Base-by-base conservation (phyloP, 2,329 filamentous ascomycete genomes). In the Aurifilum marmelostoma region DNA sequence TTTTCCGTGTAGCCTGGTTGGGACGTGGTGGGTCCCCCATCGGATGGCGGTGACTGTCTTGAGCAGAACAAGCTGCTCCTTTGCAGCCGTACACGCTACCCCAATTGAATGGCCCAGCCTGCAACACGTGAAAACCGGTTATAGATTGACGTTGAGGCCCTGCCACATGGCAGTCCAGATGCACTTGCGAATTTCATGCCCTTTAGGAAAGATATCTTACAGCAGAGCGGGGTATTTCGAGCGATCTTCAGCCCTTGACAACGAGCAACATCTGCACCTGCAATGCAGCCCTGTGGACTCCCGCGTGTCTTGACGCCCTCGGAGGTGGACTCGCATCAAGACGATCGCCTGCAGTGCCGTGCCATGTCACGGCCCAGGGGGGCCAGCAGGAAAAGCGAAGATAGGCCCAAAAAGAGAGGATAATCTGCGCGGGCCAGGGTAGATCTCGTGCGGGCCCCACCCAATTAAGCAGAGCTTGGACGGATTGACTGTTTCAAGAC, bases 401-500 rank as follows among this genome's bases (percentile, higher is more conserved):
- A 32, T n/a, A 61, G 54, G 65, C 56, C 65, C 12, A 56, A 16
- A 8, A 29, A 63, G 60, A 24, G 37, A 56, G 18, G 50, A 27
- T 18, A 52, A 47, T 54, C n/a, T 56, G 52, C 24, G 43, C 52
- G 62, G 34, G 54, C 34, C 43, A 54, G 24, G 27, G 24, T 8
- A 54, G 24, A 58, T 59, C 60, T 68, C 34, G 60, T 68, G 66
- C 66, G 21, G 29, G 54, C 66, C 56, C 68, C 68, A 68, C 68
- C 52, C 14, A 66, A 65, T 54, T 54, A 56, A 65, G 67, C 68
- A 70, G 43, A 68, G 41, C 64, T 68, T 59, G 56, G 56, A 37
- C 32, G 18, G 11, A 32, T 68, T 68, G 56, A 65, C 67, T 66
- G 63, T 69, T 71, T 69, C 67, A 69, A 63, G 66, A 56, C 52